phyloP scores from a whole-genome alignment of 163 green algal species.

The Coccomyxa subellipsoidea region DNA sequence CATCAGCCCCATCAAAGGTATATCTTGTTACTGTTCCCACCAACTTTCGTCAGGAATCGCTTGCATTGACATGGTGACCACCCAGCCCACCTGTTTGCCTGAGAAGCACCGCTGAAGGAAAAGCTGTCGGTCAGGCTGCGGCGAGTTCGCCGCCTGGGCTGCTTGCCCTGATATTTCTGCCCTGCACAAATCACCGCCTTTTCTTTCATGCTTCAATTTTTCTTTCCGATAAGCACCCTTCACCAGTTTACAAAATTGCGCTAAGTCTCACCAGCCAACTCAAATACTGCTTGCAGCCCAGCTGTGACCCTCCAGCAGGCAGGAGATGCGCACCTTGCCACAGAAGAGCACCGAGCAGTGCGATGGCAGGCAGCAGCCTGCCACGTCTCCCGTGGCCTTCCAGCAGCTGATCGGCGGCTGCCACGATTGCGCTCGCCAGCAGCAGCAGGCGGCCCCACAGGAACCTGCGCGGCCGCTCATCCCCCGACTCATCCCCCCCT shows the following conservation, averaged over 20 bases:
- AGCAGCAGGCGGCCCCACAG: not conserved
- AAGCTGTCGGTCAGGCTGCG: not conserved
- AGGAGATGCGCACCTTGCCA: too few species aligned
- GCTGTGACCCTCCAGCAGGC: too few species aligned
- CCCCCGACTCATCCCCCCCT: not conserved
- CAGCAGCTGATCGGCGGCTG: not conserved
- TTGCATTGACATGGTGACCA: too few species aligned
- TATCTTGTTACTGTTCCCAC: not conserved
- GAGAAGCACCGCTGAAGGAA: not conserved
- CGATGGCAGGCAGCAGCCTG: not conserved
- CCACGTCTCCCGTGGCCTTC: not conserved
- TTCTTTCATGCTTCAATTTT: not conserved
- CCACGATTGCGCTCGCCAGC: not conserved
- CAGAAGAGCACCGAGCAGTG: not conserved
- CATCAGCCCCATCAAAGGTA: not conserved
- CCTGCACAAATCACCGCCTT: not conserved
- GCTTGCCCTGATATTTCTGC: not conserved
- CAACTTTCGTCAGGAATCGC: too few species aligned
- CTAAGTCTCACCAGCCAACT: too few species aligned
- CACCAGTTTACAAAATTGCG: too few species aligned
- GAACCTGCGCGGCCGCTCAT: not conserved
- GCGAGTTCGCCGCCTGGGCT: not conserved
- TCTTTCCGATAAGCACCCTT: too few species aligned
- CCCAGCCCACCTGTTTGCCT: not conserved
- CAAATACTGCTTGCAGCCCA: too few species aligned